Conservation (phyloP, 805 yeast species). For the Starmerella asiatica region DNA sequence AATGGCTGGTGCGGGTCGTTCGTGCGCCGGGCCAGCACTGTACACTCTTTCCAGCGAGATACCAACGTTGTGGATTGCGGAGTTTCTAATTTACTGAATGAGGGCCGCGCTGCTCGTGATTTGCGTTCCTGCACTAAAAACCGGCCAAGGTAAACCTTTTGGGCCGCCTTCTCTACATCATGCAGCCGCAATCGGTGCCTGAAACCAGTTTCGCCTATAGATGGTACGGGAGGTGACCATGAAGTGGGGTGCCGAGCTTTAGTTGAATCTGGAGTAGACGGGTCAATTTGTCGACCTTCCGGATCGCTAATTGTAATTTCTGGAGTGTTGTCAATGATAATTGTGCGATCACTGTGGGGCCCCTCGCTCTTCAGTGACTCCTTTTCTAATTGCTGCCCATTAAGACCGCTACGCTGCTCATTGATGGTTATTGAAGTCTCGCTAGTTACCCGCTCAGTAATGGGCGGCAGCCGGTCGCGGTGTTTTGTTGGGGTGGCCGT, state of each 20-base stretch:
- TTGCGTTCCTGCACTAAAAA: constrained; percentile 49
- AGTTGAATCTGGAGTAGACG: not conserved
- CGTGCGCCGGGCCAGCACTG: constrained; percentile 57
- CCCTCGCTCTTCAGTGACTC: no score
- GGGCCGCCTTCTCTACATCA: constrained; percentile 18
- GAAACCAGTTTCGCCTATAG: not conserved
- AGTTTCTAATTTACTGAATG: constrained; percentile 25
- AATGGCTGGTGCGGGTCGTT: constrained; percentile 41
- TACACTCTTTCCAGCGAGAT: constrained; percentile 71
- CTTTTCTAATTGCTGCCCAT: no score
- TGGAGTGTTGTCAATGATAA: no score
- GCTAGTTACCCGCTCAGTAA: no score
- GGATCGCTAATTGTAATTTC: not conserved
- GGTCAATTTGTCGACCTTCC: not conserved
- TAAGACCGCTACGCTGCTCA: no score
- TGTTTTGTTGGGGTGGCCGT: not conserved
- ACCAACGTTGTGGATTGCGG: constrained; percentile 35
- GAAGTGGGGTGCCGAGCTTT: not conserved
- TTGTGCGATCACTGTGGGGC: no score
- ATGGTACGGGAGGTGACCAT: not conserved
- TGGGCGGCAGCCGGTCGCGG: no score
- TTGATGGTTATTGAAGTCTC: no score
- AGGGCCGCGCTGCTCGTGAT: constrained; percentile 2
- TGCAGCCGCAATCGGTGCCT: not conserved
- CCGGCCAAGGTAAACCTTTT: constrained; percentile 50